phyloP scores from a whole-genome alignment of 2,329 filamentous ascomycete genomes.

The Drechslerella coelobrocha region DNA sequence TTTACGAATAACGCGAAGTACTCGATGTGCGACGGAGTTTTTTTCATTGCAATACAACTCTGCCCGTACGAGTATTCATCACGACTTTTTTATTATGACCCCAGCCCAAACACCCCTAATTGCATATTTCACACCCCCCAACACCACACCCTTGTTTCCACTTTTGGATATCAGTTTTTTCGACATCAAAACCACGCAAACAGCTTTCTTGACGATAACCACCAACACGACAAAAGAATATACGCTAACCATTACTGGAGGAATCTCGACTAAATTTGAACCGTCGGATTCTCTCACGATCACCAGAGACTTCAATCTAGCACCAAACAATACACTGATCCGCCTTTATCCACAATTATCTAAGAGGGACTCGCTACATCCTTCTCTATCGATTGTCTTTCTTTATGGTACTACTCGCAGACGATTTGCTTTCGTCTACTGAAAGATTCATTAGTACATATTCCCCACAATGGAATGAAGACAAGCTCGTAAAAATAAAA shows the following conservation, averaged over 20 bases:
- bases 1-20: slow-evolving; percentile 42
- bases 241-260: slow-evolving; percentile 45
- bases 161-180: slow-evolving; percentile 3
- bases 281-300: slow-evolving; percentile 40
- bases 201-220: slow-evolving; percentile 23
- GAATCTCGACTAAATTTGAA: slow-evolving; percentile 9
- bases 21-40: slow-evolving; percentile 29
- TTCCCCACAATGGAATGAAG: too few relatives aligned
- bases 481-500: neutral
- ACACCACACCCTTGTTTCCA: neutral
- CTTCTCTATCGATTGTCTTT: too few relatives aligned
- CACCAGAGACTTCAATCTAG: slow-evolving; percentile 28
- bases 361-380: too few relatives aligned
- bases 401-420: too few relatives aligned
- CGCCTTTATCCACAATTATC: too few relatives aligned
- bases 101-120: slow-evolving; percentile 9
- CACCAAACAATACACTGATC: too few relatives aligned
- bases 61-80: slow-evolving; percentile 36
- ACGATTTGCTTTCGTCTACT: too few relatives aligned
- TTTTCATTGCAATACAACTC: slow-evolving; percentile 12
- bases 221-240: slow-evolving; percentile 11
- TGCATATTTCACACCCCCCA: slow-evolving; percentile 2
- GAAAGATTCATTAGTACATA: too few relatives aligned
- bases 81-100: slow-evolving; percentile 42
- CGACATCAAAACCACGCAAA: slow-evolving; percentile 12